Evolutionary conservation across 441 rosid genomes (phyloP).

Genomic region (Erodium texanum): DNA sequence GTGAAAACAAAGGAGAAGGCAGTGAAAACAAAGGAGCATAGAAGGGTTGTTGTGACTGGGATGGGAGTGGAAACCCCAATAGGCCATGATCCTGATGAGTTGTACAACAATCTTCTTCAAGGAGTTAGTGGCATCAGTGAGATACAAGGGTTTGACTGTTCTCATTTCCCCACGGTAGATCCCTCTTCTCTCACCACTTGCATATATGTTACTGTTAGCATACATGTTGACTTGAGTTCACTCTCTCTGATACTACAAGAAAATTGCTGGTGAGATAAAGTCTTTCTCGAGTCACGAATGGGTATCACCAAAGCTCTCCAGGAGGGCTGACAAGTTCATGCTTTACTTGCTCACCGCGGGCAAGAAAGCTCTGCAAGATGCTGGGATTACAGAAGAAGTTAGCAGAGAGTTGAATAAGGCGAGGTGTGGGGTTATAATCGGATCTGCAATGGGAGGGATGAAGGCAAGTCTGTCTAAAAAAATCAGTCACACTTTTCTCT

Average conservation of each 20-base stretch:
- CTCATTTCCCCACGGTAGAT: constrained; percentile 25
- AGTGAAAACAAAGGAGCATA: constrained; percentile 1
- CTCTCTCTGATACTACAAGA: constrained; percentile 10
- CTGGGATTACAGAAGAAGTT: constrained; percentile 20
- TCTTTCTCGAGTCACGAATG: constrained; percentile 20
- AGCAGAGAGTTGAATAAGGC: constrained; percentile 14
- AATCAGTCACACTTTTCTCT: no score
- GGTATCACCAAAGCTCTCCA: constrained; percentile 19
- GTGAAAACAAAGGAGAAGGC: constrained; percentile 10
- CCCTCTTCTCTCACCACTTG: no score
- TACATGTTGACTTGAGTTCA: neutral
- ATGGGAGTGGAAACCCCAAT: constrained; percentile 27
- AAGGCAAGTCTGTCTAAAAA: no score
- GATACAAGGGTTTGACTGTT: constrained; percentile 28
- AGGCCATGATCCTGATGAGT: constrained; percentile 20
- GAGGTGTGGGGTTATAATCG: constrained; percentile 26
- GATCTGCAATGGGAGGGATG: constrained; percentile 27
- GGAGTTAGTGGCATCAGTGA: constrained; percentile 28
- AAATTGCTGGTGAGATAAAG: constrained; percentile 28
- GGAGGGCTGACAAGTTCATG: constrained; percentile 23
- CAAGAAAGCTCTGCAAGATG: constrained; percentile 24
- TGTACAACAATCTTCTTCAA: constrained; percentile 23
- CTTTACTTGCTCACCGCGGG: constrained; percentile 21
- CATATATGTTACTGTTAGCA: no score
- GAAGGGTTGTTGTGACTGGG: constrained; percentile 30